Conservation (phyloP, 2,329 filamentous ascomycete species). For the Phoma sp. region DNA sequence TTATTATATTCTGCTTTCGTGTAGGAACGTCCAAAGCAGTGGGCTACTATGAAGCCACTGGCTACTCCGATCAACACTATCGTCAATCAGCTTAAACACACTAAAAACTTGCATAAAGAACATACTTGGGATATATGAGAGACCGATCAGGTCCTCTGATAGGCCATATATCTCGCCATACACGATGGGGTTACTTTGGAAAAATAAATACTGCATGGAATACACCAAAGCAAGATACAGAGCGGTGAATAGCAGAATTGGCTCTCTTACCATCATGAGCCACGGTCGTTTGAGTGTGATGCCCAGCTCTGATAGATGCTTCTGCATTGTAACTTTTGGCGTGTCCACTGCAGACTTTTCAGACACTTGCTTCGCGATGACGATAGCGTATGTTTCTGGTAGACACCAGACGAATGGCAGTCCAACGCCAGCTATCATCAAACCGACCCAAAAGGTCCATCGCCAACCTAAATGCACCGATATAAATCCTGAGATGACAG, state of each 20-base stretch:
- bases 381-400: constrained; percentile 54
- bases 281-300: constrained; percentile 6
- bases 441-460: constrained; percentile 72
- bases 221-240: constrained; percentile 69
- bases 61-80: constrained; percentile 4
- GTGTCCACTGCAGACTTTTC: not conserved
- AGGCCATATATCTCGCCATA: constrained; percentile 52
- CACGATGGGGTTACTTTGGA: constrained; percentile 72
- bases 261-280: constrained; percentile 70
- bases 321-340: not conserved
- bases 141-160: not conserved
- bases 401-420: constrained; percentile 65
- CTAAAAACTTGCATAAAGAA: not conserved
- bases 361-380: constrained; percentile 24
- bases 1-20: not conserved
- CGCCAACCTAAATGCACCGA: constrained; percentile 66
- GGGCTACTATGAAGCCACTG: constrained; percentile 1
- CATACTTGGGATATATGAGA: constrained; percentile 9
- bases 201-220: constrained; percentile 71
- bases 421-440: constrained; percentile 69
- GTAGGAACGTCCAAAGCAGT: not conserved
- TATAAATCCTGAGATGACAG: constrained; percentile 68
- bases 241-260: constrained; percentile 73
- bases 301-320: not conserved
- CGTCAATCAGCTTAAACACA: not conserved